Base-by-base conservation (phyloP, 2,329 filamentous ascomycete species). In the Clarireedia homoeocarpa region DNA sequence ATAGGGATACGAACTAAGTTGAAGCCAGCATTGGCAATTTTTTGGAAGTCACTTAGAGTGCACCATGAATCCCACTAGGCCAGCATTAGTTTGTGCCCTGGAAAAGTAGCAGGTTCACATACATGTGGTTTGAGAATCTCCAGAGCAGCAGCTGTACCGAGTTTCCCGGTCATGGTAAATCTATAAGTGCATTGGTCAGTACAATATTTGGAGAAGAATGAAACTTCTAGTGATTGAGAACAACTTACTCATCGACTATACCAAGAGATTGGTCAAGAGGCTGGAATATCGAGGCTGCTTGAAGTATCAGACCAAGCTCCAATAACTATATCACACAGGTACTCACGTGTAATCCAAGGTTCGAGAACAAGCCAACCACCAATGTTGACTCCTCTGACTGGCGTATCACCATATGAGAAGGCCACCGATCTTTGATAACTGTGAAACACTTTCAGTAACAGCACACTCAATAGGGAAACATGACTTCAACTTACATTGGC, bases 1-100 rank as follows among this genome's bases (percentile, higher is more conserved):
- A 83, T 73, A 0, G 81, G 80, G 39, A 84, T 79, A 14, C 81
- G 73, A 9, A 84, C 77, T 9, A 79, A 70, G 65, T 84, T 83
- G 69, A 84, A 79, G 5, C 81, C 80, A 0, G 78, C 74, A 38
- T 74, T 67, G 17, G 74, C 74, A 62, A 84, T 83, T 61, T 77
- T 79, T 62, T 78, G 70, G 65, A 84, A 81, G 63, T 83, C 80
- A 12, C 68, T 62, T 20, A 63, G 63, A 1, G 61, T 68, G n/a
- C 60, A 63, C 64, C 65, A 69, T 10, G 53, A 60, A 51, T 69
- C 66, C 67, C 67, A 69, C 62, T 65, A 5, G n/a, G 5, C 38
- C 27, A 2, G 24, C 39, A 30, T 62, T 42, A 62, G 57, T 44
- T 24, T 47, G 15, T 46, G 26, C 61, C 72, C 74, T n/a, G 9